A percentile compares a stretch with the other conserved stretches of the same genome.
Conservation (phyloP, 441 rosid genomes). For the Adansonia grandidieri region DNA sequence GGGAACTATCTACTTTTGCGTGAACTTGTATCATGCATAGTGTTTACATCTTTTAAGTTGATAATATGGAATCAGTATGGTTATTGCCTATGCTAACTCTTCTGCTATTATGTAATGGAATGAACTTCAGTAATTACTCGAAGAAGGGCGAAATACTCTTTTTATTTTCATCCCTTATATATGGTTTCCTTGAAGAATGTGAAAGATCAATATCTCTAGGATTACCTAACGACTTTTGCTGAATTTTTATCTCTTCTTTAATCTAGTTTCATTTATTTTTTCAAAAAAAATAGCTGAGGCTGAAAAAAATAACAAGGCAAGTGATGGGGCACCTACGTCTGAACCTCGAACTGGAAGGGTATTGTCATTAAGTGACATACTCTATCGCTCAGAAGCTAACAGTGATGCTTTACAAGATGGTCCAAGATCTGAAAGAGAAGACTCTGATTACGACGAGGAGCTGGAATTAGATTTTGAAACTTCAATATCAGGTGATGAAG, state of each 20-base stretch:
- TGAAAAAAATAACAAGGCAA: constrained; percentile 53
- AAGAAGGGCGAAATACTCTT: constrained; percentile 38
- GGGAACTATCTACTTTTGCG: not conserved
- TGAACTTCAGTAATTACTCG: constrained; percentile 14
- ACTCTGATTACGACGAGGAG: constrained; percentile 93
- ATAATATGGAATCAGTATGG: not conserved
- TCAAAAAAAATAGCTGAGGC: constrained; percentile 59
- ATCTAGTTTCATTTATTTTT: constrained; percentile 36
- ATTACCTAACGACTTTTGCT: not conserved
- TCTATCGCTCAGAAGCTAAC: constrained; percentile 80
- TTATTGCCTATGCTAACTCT: not conserved
- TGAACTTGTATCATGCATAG: not conserved
- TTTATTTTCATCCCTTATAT: not conserved
- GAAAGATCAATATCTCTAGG: not conserved
- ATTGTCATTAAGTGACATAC: constrained; percentile 78
- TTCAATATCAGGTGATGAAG: constrained; percentile 85
- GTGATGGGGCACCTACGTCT: constrained; percentile 48
- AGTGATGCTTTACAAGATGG: constrained; percentile 89
- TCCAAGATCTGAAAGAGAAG: constrained; percentile 90
- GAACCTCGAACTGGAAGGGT: constrained; percentile 68
- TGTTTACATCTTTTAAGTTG: not conserved
- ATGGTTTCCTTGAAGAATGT: constrained; percentile 9
- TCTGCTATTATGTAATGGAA: not conserved
- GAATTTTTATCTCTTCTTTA: constrained; percentile 23
- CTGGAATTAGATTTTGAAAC: constrained; percentile 88